Evolutionary conservation across 108 stramenopile genomes (phyloP).

Genomic region (Stephanodiscus minutulus): DNA sequence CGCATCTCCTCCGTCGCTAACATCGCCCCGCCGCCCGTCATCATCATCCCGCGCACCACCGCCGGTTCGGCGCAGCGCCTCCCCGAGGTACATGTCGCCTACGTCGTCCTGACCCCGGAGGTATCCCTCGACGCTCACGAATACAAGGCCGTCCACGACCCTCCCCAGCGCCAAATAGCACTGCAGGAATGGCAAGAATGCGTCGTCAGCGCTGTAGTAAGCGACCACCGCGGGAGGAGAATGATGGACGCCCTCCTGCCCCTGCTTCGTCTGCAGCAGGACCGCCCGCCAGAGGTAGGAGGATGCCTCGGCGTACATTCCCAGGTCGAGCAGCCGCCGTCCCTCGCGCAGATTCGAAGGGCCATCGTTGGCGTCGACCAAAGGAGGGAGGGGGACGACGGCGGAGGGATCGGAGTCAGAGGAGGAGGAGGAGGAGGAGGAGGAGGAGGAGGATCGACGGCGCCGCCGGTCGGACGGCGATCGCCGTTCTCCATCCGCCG

Average conservation of each 20-base stretch:
- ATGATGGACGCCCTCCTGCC: too few species aligned
- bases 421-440: background rate
- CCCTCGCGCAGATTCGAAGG: constrained; percentile 57
- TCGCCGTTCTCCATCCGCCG: too few species aligned
- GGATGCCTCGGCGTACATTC: constrained; percentile 60
- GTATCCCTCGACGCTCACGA: constrained; percentile 66
- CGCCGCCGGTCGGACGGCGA: too few species aligned
- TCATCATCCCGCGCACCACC: constrained; percentile 21
- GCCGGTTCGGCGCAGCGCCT: constrained; percentile 61
- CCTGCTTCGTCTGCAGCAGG: constrained; percentile 40
- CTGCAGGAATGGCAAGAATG: constrained; percentile 65
- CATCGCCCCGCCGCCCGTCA: background rate
- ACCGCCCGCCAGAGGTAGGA: constrained; percentile 72
- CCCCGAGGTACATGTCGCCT: constrained; percentile 63
- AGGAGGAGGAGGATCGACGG: background rate
- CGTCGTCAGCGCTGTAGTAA: constrained; percentile 66
- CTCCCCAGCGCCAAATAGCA: constrained; percentile 59
- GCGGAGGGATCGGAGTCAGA: too few species aligned
- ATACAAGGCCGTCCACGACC: constrained; percentile 71
- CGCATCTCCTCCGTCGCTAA: too few species aligned
- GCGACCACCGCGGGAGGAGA: background rate
- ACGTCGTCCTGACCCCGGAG: constrained; percentile 70
- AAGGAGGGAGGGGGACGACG: too few species aligned
- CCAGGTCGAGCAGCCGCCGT: constrained; percentile 41
- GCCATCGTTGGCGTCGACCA: constrained; percentile 17